phyloP scores from a whole-genome alignment of 352 stramenopile species.

The Phytophthora hibernalis region DNA sequence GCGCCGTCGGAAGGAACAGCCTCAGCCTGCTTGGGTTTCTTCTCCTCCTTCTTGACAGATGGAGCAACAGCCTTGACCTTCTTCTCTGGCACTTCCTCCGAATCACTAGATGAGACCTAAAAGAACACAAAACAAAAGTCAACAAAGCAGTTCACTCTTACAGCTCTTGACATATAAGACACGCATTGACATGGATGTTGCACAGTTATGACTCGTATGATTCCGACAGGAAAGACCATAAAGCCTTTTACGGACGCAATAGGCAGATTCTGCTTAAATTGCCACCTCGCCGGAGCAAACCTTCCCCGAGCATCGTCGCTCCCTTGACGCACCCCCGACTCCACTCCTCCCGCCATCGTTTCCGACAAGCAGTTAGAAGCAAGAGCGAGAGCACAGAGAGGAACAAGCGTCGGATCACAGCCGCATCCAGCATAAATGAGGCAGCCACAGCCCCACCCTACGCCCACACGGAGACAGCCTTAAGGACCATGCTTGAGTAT shows the following conservation, averaged over 20 bases:
- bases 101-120: slow-evolving; percentile 50
- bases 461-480: slow-evolving; percentile 88
- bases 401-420: slow-evolving; percentile 36
- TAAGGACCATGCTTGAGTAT: slow-evolving; percentile 90
- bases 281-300: slow-evolving; percentile 38
- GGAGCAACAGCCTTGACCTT: slow-evolving; percentile 37
- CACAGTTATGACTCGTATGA: slow-evolving; percentile 95
- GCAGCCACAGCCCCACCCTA: slow-evolving; percentile 52
- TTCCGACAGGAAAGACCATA: slow-evolving; percentile 82
- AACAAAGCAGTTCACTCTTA: slow-evolving; percentile 12
- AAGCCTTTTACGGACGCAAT: slow-evolving; percentile 72
- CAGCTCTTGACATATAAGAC: slow-evolving; percentile 24
- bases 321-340: slow-evolving; percentile 7
- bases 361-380: slow-evolving; percentile 41
- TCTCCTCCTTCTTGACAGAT: slow-evolving; percentile 44
- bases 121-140: slow-evolving; percentile 8
- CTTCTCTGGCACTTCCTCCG: slow-evolving; percentile 48
- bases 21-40: slow-evolving; percentile 9
- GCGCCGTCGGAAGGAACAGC: slow-evolving; percentile 9
- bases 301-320: slow-evolving; percentile 25
- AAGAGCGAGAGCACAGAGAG: slow-evolving; percentile 21
- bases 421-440: slow-evolving; percentile 27
- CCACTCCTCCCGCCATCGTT: slow-evolving; percentile 33
- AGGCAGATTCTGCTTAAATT: slow-evolving; percentile 39
- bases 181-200: slow-evolving; percentile 70